Percentiles rank a stretch among this genome's conserved stretches.
phyloP scores from a whole-genome alignment of 2,329 filamentous ascomycete genomes.

The Arachnomyces sp. region DNA sequence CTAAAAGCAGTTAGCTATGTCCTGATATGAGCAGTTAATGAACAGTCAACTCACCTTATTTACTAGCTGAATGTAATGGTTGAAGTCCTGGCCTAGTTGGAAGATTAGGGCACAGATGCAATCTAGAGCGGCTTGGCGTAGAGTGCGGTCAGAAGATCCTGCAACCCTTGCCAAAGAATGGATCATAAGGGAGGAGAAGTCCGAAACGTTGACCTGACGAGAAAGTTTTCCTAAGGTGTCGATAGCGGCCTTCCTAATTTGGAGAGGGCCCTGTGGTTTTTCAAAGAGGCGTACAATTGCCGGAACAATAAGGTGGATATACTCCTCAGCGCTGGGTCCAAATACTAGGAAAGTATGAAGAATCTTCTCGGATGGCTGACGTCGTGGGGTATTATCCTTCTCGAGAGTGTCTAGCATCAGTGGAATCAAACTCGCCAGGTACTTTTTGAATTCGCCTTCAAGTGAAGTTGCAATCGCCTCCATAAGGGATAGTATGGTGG shows the following conservation, averaged over 20 bases:
- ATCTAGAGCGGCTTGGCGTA: constrained; percentile 79
- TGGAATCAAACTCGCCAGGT: constrained; percentile 78
- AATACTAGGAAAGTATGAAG: constrained; percentile 94
- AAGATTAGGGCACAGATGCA: constrained; percentile 93
- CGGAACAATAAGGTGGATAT: constrained; percentile 97
- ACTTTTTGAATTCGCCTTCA: constrained; percentile 97
- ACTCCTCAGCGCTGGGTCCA: constrained; percentile 90
- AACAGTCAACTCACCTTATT: constrained; percentile 56
- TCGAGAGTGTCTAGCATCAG: constrained; percentile 92
- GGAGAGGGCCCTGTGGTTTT: constrained; percentile 69
- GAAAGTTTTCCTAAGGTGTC: constrained; percentile 93
- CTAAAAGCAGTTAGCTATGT: constrained; percentile 13
- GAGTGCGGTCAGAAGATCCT: constrained; percentile 58
- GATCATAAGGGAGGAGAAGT: constrained; percentile 93
- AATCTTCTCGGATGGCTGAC: constrained; percentile 79
- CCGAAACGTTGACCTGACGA: constrained; percentile 91
- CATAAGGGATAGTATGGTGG: constrained; percentile 82
- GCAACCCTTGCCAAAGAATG: constrained; percentile 84
- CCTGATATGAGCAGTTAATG: background rate
- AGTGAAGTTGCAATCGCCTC: constrained; percentile 90
- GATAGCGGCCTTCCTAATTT: constrained; percentile 78
- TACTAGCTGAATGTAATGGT: constrained; percentile 87
- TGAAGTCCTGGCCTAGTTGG: constrained; percentile 88
- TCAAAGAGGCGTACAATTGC: constrained; percentile 93
- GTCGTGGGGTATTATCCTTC: constrained; percentile 65